Conservation (phyloP, 2,329 filamentous ascomycete genomes). For the Tricladium varicosporioides region DNA sequence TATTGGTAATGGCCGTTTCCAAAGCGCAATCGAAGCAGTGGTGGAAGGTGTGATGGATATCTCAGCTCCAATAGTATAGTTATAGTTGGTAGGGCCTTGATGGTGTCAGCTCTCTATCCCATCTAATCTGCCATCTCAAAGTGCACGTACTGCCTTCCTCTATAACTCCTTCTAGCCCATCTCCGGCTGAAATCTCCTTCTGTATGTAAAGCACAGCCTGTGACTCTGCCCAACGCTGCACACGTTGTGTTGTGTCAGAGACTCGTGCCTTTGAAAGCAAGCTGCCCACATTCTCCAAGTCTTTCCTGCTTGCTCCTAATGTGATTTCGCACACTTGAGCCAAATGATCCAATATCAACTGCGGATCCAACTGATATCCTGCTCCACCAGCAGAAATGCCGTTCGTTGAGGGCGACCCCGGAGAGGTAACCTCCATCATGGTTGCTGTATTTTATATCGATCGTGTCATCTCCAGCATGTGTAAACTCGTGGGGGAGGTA, state of each 20-base stretch:
- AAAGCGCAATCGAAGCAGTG: slow-evolving; percentile 79
- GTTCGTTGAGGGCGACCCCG: slow-evolving; percentile 29
- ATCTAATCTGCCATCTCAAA: not conserved
- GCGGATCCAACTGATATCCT: slow-evolving; percentile 62
- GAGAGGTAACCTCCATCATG: slow-evolving; percentile 34
- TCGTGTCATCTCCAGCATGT: slow-evolving; percentile 25
- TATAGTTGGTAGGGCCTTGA: slow-evolving; percentile 55
- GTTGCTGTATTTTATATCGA: slow-evolving; percentile 18
- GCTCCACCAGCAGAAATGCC: slow-evolving; percentile 25
- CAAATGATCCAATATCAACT: slow-evolving; percentile 69
- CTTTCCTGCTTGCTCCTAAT: slow-evolving; percentile 70
- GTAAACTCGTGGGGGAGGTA: slow-evolving; percentile 4
- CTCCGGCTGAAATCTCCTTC: slow-evolving; percentile 64
- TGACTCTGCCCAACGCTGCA: slow-evolving; percentile 82
- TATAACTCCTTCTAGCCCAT: slow-evolving; percentile 27
- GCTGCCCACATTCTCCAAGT: slow-evolving; percentile 79
- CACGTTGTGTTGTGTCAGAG: slow-evolving; percentile 83
- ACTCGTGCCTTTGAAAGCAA: slow-evolving; percentile 72
- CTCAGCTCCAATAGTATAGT: slow-evolving; percentile 79
- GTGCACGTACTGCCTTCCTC: slow-evolving; percentile 38
- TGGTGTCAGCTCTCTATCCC: slow-evolving; percentile 33
- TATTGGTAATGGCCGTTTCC: slow-evolving; percentile 87
- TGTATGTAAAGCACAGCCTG: slow-evolving; percentile 89
- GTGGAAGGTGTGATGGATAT: slow-evolving; percentile 78
- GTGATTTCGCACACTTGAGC: slow-evolving; percentile 68